Conservation (phyloP, 1,284 basidiomycete genomes). For the Tilletia walkeri region DNA sequence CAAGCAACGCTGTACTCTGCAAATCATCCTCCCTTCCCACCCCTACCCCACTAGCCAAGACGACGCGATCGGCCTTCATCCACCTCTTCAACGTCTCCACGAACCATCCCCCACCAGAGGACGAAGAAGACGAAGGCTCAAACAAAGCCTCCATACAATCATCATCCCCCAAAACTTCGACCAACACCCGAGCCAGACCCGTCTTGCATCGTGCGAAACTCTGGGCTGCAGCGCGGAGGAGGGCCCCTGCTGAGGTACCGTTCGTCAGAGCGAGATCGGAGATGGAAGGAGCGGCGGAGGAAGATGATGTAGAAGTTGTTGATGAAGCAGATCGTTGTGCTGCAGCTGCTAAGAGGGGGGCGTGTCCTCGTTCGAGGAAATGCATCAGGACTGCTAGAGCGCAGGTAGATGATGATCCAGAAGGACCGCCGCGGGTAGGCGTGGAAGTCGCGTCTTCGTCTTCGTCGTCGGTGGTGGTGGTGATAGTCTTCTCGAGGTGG, state of each 20-base stretch:
- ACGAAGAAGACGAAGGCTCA: conserved; percentile 1
- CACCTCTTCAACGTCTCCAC: conserved; percentile 73
- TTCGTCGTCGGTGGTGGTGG: background rate
- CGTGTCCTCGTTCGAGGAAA: conserved; percentile 4
- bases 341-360: conserved; percentile 1
- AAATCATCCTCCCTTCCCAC: conserved; percentile 67
- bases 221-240: background rate
- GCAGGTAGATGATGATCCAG: background rate
- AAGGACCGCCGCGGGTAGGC: background rate
- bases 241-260: background rate
- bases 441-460: background rate
- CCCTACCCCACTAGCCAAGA: conserved; percentile 8
- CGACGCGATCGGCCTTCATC: conserved; percentile 60
- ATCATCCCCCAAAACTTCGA: conserved; percentile 79
- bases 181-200: conserved; percentile 75
- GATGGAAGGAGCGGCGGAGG: background rate
- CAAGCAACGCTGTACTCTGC: conserved; percentile 74
- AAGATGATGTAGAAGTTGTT: background rate
- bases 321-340: background rate
- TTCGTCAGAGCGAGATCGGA: background rate
- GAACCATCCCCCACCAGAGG: conserved; percentile 58
- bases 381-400: background rate
- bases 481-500: background rate
- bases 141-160: conserved; percentile 71
- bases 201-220: conserved; percentile 65